Evolutionary conservation across 257 asterid genomes (phyloP).

Genomic region (Capsicum pubescens): DNA sequence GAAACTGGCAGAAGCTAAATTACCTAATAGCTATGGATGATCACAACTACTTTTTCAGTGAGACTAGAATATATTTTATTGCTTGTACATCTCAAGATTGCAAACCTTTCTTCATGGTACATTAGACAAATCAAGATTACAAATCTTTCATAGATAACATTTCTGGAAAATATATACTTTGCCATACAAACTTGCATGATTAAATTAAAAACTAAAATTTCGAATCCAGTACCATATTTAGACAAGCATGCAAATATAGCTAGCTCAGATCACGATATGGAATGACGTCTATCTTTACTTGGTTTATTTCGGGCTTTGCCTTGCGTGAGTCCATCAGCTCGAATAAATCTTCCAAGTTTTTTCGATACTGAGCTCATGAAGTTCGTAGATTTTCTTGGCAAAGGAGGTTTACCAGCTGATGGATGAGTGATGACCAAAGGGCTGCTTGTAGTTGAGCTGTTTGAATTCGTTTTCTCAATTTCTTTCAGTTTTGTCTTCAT

Average conservation of each 20-base stretch:
- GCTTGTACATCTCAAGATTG: not conserved
- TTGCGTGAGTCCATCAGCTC: slow-evolving; percentile 52
- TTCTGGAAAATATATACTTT: not conserved
- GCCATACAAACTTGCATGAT: not conserved
- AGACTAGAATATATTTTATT: not conserved
- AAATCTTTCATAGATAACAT: not conserved
- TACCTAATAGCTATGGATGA: not conserved
- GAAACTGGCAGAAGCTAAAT: not conserved
- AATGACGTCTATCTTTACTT: slow-evolving; percentile 68
- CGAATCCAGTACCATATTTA: slow-evolving; percentile 9
- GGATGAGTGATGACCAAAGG: slow-evolving; percentile 40
- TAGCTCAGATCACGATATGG: slow-evolving; percentile 56
- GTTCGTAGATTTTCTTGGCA: slow-evolving; percentile 53
- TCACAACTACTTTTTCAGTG: not conserved
- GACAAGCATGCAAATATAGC: slow-evolving; percentile 25
- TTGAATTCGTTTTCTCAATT: slow-evolving; percentile 44
- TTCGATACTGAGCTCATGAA: slow-evolving; percentile 65
- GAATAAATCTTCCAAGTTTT: slow-evolving; percentile 58
- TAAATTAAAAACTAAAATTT: not conserved
- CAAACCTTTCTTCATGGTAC: not conserved
- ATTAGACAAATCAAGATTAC: not conserved
- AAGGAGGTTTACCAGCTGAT: slow-evolving; percentile 61
- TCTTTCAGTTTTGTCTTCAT: slow-evolving; percentile 62
- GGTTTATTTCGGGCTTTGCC: slow-evolving; percentile 57
- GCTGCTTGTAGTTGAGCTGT: slow-evolving; percentile 42